Evolutionary conservation across 2,329 filamentous ascomycete genomes (phyloP), one percentile per base, ranked within the genome.

Genomic region (Teratosphaeria viscida): DNA sequence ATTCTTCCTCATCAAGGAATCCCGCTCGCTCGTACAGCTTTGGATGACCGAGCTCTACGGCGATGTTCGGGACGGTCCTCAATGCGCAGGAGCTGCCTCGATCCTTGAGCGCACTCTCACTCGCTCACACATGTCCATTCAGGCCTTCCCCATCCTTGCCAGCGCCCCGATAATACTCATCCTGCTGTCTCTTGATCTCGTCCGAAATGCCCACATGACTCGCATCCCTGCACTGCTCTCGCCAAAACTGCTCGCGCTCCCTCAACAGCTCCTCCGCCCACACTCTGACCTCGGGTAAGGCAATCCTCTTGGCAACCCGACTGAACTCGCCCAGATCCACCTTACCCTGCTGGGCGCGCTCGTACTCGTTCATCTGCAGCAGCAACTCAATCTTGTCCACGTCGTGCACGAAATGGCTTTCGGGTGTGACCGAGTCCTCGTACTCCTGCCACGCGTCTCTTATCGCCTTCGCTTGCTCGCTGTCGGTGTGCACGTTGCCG

Each of bases 381-480:
- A 99, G 76, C 65, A 99, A 78, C 77, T 99, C 94, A 74, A 99
- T 85, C 85, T 97, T 97, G 76, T 99, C 94, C 61, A 99, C 84
- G 73, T 99, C 94, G 73, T 99, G 94, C 52, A 99, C 94, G 64
- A 92, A 97, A 62, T 86, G 81, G 66, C 88, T 89, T 72, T 99
- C 92, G 14, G 86, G 77, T 8, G 94, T 97, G 76, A 86, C 70
- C 19, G 85, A 86, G 67, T 94, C 90, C 75, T 99, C 94, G 71
- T 99, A 99, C 75, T 99, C 94, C 70, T 95, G 87, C 90, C 94
- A 99, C 56, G 96, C 81, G 8, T 81, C 83, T 60, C 86, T 81
- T 32, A 99, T 86, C 57, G 92, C 85, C 58, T 81, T 72, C 16
- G 34, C 59, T 27, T 58, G 56, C 54, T 55, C 2, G 87, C 92